Base-by-base conservation (phyloP, 352 stramenopile species). In the Phytophthora palmivora region DNA sequence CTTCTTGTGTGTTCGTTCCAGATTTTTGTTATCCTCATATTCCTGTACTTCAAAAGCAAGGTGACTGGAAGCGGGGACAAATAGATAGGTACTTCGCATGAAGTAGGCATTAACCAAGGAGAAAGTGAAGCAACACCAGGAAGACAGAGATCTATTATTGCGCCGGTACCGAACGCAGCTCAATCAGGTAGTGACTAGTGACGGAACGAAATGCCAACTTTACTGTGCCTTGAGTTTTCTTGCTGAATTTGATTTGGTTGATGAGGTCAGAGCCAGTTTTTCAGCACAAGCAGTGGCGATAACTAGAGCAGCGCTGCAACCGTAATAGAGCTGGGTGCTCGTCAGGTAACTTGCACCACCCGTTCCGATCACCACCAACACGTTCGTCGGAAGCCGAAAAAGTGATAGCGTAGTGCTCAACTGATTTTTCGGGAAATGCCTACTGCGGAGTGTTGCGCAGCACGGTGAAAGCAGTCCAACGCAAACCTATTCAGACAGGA, bases 371-470 rank as follows among this genome's bases (percentile, higher is more conserved):
- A 90, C 71, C 6, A 92, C 83, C 7, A 91, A 36, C 3, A 91
- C 14, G 30, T 92, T 92, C 3, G 84, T 84, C 9, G 83, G 83
- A 2, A 92, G 32, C 6, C 83, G 82, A 26, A 89, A 88, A 16
- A 77, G 26, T 3, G 64, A 70, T 30, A 91, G 49, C n/a, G n/a
- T n/a, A n/a, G n/a, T n/a, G n/a, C n/a, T n/a, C 24, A 28, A 28
- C 24, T 28, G 3, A 6, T 28, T 28, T 28, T 28, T 28, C 24
- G 24, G 24, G 24, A 28, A 28, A 28, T 28, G 6, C 3, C 24
- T 28, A 28, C 24, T 28, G 24, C 24, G 24, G 24, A 28, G 24
- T 6, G 24, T 28, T 28, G 24, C 24, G 24, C 24, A 28, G 24
- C 24, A 28, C 24, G 24, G 24, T 28, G 24, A 28, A 28, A 28